Evolutionary conservation across 805 yeast species (phyloP), one percentile per base, ranked within the genome.

Genomic region (Candida peoriensis): DNA sequence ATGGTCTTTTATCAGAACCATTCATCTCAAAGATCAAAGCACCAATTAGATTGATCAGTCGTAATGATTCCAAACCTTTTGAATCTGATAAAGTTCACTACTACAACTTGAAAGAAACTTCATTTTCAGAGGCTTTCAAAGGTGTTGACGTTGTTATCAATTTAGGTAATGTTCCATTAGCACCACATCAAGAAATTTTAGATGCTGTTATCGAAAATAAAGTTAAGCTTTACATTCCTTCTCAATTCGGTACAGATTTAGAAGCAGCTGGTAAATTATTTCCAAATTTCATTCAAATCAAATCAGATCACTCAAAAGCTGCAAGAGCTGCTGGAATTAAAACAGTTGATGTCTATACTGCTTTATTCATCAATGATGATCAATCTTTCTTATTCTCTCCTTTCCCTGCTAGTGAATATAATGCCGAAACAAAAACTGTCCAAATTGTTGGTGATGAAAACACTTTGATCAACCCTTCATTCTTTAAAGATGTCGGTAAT

Each of bases 191-290:
- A 20, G 55, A 43, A 1, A 42, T 57, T 12, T 39, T 67, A 21
- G 71, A 68, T 32, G 64, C 70, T 6, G 66, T 68, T 4, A 50
- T 51, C 6, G 54, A 46, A 17, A 62, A 60, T 33, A 67, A 68
- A 43, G 73, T 76, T 32, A 68, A 68, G 47, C 48, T 74, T 20
- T 76, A 64, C 57, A 66, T 76, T 43, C 80, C 81, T 19, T 68
- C 79, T 4, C 81, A 76, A 46, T 78, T 70, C 44, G 86, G 84
- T 24, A 46, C 62, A 14, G 76, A 74, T 33, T 34, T 65, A 14
- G 49, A 42, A 2, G 57, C 46, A 6, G 51, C 52, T 16, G 46
- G 46, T 5, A 38, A 44, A 19, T 22, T 33, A 17, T 48, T 62
- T 14, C 68, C 73, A 7, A 61, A 59, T 1, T 57, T 70, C 37